These are phyloP conservation scores for Cladorrhinum samala DNA, from an alignment of 495 filamentous ascomycete genomes.

Conservation along the genomic window DNA sequence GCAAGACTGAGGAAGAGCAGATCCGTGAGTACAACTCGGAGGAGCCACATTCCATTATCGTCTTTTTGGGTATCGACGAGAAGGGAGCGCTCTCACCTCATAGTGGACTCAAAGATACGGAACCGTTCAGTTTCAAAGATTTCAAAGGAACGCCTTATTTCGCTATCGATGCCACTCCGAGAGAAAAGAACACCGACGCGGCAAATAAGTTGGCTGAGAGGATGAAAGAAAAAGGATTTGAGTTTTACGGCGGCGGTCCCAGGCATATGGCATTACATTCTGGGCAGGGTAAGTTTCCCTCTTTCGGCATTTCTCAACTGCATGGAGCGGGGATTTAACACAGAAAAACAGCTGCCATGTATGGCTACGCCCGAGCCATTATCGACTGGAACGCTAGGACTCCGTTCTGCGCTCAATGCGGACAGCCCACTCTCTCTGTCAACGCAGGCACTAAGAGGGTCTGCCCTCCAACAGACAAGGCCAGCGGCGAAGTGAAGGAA, in stretches of 20 bases:
- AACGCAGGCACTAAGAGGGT: conserved; percentile 87
- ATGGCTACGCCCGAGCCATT: conserved; percentile 83
- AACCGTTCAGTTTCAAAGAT: conserved; percentile 32
- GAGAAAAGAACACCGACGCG: conserved; percentile 46
- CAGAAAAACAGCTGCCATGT: conserved; percentile 62
- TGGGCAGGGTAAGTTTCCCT: conserved; percentile 39
- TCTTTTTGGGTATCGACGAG: conserved; percentile 88
- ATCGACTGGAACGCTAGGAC: conserved; percentile 94
- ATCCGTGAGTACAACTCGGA: conserved; percentile 68
- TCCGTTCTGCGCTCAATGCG: conserved; percentile 85
- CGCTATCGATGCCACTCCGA: conserved; percentile 81
- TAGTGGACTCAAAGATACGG: background rate
- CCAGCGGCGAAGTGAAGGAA: conserved; percentile 35
- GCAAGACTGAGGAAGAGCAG: conserved; percentile 63
- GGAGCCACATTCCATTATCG: conserved; percentile 55
- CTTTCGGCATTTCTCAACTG: background rate
- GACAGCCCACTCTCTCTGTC: conserved; percentile 73
- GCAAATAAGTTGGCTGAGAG: conserved; percentile 45
- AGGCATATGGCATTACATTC: conserved; percentile 36
- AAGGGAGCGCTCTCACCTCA: conserved; percentile 28
- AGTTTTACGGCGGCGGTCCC: conserved; percentile 19
- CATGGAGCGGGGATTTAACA: background rate
- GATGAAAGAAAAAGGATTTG: conserved; percentile 27
- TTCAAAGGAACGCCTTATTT: conserved; percentile 81
- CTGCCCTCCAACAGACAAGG: conserved; percentile 74